Percentiles rank a stretch among this genome's conserved stretches.
phyloP scores from a whole-genome alignment of 768 basidiomycete species.

The Multifurca ochricompacta region DNA sequence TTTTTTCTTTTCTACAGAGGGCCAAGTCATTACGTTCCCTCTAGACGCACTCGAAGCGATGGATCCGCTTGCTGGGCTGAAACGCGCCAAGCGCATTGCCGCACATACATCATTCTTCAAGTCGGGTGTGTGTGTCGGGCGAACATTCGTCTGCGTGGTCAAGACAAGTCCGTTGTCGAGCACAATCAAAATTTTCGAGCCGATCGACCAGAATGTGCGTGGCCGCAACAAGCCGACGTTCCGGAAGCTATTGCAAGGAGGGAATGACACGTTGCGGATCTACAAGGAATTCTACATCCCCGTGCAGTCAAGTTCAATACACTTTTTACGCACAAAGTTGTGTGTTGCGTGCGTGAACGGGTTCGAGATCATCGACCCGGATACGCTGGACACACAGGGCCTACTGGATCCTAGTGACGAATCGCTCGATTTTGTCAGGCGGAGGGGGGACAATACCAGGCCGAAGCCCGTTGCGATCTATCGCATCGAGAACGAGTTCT shows the following conservation, averaged over 20 bases:
- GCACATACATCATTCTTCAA: conserved; percentile 98
- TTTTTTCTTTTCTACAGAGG: conserved; percentile 44
- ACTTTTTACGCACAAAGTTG: conserved; percentile 94
- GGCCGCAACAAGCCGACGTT: conserved; percentile 86
- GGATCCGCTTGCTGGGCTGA: conserved; percentile 86
- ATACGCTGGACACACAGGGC: conserved; percentile 94
- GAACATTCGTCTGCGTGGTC: conserved; percentile 91
- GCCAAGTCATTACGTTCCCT: conserved; percentile 93
- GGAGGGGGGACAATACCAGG: conserved; percentile 68
- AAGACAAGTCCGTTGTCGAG: conserved; percentile 93
- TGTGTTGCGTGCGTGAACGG: conserved; percentile 97
- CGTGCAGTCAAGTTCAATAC: conserved; percentile 92
- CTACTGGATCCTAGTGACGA: conserved; percentile 88
- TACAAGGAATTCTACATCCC: conserved; percentile 99
- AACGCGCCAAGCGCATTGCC: conserved; percentile 90
- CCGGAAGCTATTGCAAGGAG: conserved; percentile 86
- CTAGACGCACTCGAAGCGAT: conserved; percentile 84
- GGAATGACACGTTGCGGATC: conserved; percentile 85
- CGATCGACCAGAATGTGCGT: conserved; percentile 81
- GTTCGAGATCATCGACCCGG: conserved; percentile 97
- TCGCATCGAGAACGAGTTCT: conserved; percentile 91
- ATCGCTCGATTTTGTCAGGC: conserved; percentile 88
- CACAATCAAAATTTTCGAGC: conserved; percentile 96
- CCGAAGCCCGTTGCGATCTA: conserved; percentile 96
- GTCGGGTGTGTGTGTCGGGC: conserved; percentile 84